Evolutionary conservation across 768 basidiomycete species (phyloP).

Genomic region (Mycena olivaceomarginata): DNA sequence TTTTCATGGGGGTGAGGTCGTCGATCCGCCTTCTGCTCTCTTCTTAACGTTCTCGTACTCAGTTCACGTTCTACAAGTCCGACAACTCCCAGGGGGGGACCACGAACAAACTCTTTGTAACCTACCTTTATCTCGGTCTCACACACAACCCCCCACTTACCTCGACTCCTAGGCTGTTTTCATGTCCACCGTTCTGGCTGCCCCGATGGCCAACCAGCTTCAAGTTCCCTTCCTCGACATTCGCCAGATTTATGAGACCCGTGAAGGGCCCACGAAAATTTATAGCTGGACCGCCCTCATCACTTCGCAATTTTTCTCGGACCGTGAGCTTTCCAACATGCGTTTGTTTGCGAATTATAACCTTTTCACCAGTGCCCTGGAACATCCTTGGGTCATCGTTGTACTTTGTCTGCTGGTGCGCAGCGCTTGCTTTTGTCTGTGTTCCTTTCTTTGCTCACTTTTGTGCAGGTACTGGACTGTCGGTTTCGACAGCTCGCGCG

Average conservation of each 20-base stretch:
- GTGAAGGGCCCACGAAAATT: conserved; percentile 79
- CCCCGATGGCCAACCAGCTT: conserved; percentile 77
- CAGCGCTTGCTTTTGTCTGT: neutral
- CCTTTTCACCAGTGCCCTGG: conserved; percentile 64
- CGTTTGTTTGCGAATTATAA: too few relatives aligned
- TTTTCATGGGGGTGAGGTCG: conserved; percentile 66
- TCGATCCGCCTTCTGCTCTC: neutral
- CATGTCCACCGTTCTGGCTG: conserved; percentile 72
- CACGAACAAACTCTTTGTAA: conserved; percentile 80
- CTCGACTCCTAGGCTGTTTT: conserved; percentile 65
- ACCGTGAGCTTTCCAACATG: conserved; percentile 43
- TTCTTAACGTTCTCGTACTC: conserved; percentile 1
- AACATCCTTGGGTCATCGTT: conserved; percentile 75
- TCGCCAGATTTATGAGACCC: conserved; percentile 77
- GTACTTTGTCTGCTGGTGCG: conserved; percentile 76
- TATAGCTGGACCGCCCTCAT: conserved; percentile 79
- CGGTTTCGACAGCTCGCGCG: conserved; percentile 71
- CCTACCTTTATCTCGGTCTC: conserved; percentile 48
- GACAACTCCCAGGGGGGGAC: conserved; percentile 73
- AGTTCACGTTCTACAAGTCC: conserved; percentile 77
- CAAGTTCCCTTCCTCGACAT: conserved; percentile 77
- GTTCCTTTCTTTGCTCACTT: neutral
- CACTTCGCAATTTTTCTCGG: conserved; percentile 72
- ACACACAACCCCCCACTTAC: conserved; percentile 14
- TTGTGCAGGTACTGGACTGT: conserved; percentile 73